Evolutionary conservation across 768 basidiomycete genomes (phyloP), one percentile per base, ranked within the genome.

Genomic region (Suillus hirtellus): DNA sequence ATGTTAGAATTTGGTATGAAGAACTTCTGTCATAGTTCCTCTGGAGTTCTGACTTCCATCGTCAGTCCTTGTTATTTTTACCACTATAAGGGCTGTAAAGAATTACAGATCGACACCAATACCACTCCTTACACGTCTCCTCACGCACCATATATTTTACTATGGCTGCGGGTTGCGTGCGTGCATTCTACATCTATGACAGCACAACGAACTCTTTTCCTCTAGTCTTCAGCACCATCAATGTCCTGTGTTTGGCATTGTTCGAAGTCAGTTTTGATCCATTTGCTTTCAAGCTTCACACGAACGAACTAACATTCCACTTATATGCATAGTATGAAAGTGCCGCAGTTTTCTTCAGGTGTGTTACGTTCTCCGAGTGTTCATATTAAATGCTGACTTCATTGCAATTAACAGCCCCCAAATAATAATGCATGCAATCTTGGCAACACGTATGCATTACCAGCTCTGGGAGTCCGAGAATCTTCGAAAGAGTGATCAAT

Each of bases 371-470:
- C 34, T 35, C 19, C 34, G n/a, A n/a, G 52, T 35, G 5, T n/a
- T 54, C 34, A 35, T 34, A 4, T 12, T 54, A 54, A 54, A 37
- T 8, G 11, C 53, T 54, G 35, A 54, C 35, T 54, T 21, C 35
- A 21, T 54, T 21, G 4, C 31, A n/a, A 53, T n/a, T 12, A 54
- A 54, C n/a, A 54, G 53, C 27, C n/a, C 35, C 6, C 53, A 54
- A 21, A 54, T 54, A 37, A 54, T n/a, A 2, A 37, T 14, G 2
- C 53, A 17, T 34, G 35, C 53, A 37, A 10, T 54, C 53, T 37
- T 54, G 4, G n/a, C 53, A 54, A 54, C 53, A 35, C 53, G 53
- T 47, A 47, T 47, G 47, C 47, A 47, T 12, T 47, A 47, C 21
- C 12, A 14, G 47, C 53, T 37, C 7, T 54, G 53, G 35, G n/a